Base-by-base conservation (phyloP, 805 yeast genomes). In the Candida caryicola region DNA sequence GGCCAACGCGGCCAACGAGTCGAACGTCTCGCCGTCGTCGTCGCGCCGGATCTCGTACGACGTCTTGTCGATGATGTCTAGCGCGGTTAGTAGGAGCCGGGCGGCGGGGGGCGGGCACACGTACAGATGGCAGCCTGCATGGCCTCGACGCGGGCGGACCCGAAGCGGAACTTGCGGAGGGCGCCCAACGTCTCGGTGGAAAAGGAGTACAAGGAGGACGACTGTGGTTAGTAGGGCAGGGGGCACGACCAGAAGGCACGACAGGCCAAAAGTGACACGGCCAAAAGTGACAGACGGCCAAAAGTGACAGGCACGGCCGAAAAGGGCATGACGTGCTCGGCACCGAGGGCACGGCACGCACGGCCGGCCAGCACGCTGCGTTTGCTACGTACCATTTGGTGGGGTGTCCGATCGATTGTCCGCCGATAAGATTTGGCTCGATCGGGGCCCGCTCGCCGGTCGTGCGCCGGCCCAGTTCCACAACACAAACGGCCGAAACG, bases 131-230 rank as follows among this genome's bases (percentile, higher is more conserved):
- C 60, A 1, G 87, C 86, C 60, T 83, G 81, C 53, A 83, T 66
- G 2, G 62, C 54, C 23, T 71, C 70, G 4, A 82, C 71, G 55
- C 95, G 71, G 10, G 87, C 81, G 44, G 88, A 82, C 12, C 79
- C 66, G 44, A 82, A 77, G 40, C 95, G 76, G 59, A 88, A 88
- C 62, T 83, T 86, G 46, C 77, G 79, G 29, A 87, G 74, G 12
- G 59, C 69, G 7, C 75, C 59, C 33, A 74, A 66, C 0, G 95
- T 82, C 31, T 76, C 84, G 4, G 78, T 70, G 8, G 83, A 66
- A 45, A 86, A 73, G 0, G 80, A 60, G 57, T 85, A 85, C 41
- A 87, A 62, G 1, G 81, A 69, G 5, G 60, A 17, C 42, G 29
- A 10, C 8, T n/a, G n/a, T n/a, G 4, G 39, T 35, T 34, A 39